Percentiles rank a stretch among this genome's conserved stretches.
Evolutionary conservation across 805 yeast genomes (phyloP).

Genomic region (Zygosaccharomyces gambellarensis): DNA sequence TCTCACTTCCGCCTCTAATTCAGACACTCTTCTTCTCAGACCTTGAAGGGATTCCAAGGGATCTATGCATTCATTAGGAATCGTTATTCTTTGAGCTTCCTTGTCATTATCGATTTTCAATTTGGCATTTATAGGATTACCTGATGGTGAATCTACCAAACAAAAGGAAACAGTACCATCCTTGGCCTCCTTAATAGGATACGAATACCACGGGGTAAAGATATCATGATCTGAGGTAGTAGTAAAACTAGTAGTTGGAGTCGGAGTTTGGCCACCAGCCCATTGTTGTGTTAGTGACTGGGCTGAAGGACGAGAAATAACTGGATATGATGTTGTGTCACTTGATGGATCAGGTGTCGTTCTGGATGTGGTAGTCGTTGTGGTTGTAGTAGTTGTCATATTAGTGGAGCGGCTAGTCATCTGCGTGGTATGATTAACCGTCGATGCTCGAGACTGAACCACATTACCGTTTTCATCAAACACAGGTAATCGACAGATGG

Average conservation of each 20-base stretch:
- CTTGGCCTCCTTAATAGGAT: constrained; percentile 14
- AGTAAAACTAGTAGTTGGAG: neutral
- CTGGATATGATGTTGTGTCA: neutral
- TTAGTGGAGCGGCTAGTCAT: neutral
- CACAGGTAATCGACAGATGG: constrained; percentile 78
- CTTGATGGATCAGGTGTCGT: neutral
- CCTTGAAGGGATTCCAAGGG: constrained; percentile 11
- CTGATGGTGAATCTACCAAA: constrained; percentile 6
- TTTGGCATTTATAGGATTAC: constrained; percentile 8
- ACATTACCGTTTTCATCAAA: constrained; percentile 36
- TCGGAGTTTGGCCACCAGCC: neutral
- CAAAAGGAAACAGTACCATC: constrained; percentile 10
- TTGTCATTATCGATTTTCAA: constrained; percentile 10
- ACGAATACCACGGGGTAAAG: constrained; percentile 16
- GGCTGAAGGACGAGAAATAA: neutral
- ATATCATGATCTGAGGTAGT: neutral
- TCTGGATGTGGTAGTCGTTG: neutral
- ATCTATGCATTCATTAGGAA: constrained; percentile 12
- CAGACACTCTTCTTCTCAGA: constrained; percentile 22
- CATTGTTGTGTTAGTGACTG: neutral
- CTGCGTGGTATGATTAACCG: constrained; percentile 3
- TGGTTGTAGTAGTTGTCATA: neutral
- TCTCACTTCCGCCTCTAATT: constrained; percentile 17
- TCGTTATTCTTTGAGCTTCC: constrained; percentile 1
- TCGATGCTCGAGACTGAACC: constrained; percentile 8